Evolutionary conservation across 345 rosid genomes (phyloP), one percentile per base, ranked within the genome.

Genomic region (Euphorbia peplus): DNA sequence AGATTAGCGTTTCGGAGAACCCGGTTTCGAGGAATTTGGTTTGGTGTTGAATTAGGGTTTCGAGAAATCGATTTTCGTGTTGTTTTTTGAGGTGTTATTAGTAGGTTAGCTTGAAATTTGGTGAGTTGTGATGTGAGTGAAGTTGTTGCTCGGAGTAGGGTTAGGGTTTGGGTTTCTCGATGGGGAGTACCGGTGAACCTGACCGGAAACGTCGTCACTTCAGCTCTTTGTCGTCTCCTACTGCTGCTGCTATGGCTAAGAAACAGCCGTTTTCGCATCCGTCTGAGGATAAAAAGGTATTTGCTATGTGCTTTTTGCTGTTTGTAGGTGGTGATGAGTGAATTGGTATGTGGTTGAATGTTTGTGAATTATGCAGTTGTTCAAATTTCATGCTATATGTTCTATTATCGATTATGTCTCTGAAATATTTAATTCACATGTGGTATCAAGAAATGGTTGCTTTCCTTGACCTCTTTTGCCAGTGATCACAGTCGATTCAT

Each of bases 111-210:
- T 10, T 71, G 61, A 19, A 42, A 24, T 51, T 50, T 21, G 35
- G 47, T 6, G 54, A 19, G 30, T 8, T 30, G 29, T 73, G 12
- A 60, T 67, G 68, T 61, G 68, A 48, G 32, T 56, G 66, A 54
- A 56, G 73, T 16, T 53, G 50, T 39, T 53, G 50, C 37, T 48
- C 66, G 63, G 60, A n/a, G 51, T 32, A 63, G 39, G 41, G 24
- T 67, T 48, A 66, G 69, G 75, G 75, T 67, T 73, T 74, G 69
- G 75, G 75, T 67, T 73, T 74, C 50, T 44, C 60, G 71, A 93
- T 93, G 98, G 97, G 89, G 85, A 93, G 96, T 79, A 83, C 91
- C 10, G 98, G 89, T 29, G 97, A 93, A 80, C 90, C 97, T 1
- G 98, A 90, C 78, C 85, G 96, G 63, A 93, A 90, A 76, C 80